Conservation (phyloP, 371 early-diverging fungal genomes). For the Smittium culicis region DNA sequence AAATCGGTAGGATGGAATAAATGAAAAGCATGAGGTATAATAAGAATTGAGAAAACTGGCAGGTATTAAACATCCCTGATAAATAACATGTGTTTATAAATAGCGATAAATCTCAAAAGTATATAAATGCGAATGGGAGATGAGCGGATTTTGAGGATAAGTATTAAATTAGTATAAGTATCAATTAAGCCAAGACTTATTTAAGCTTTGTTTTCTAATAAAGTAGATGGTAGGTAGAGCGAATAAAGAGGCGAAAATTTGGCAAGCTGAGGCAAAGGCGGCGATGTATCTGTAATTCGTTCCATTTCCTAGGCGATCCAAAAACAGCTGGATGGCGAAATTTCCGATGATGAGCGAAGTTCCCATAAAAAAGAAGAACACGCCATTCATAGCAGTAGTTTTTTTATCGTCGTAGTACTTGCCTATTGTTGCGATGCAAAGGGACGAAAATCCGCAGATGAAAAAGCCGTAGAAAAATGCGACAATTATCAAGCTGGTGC, state of each 20-base stretch:
- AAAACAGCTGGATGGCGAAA: slow-evolving; percentile 8
- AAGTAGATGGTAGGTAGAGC: background rate
- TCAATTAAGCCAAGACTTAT: background rate
- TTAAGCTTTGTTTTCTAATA: background rate
- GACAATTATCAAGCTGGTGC: slow-evolving; percentile 14
- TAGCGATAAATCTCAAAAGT: too few species aligned
- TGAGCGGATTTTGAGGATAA: too few species aligned
- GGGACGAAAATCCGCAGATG: slow-evolving; percentile 3
- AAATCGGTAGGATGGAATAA: too few species aligned
- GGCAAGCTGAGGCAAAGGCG: background rate
- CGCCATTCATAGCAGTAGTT: slow-evolving; percentile 10
- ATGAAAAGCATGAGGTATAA: too few species aligned
- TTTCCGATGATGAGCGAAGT: slow-evolving; percentile 3
- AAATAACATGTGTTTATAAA: too few species aligned
- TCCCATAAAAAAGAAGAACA: slow-evolving; percentile 1
- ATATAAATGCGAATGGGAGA: too few species aligned
- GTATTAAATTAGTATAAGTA: too few species aligned
- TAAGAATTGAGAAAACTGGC: too few species aligned
- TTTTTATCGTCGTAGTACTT: slow-evolving; percentile 3
- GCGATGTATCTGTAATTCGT: background rate
- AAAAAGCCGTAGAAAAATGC: slow-evolving; percentile 33
- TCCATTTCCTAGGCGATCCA: background rate
- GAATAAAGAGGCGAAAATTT: background rate
- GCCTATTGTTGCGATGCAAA: slow-evolving; percentile 8
- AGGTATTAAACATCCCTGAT: too few species aligned